Percentiles rank a stretch among this genome's conserved stretches.
Conservation (phyloP, 441 rosid genomes). For the Euphorbia celastroides region DNA sequence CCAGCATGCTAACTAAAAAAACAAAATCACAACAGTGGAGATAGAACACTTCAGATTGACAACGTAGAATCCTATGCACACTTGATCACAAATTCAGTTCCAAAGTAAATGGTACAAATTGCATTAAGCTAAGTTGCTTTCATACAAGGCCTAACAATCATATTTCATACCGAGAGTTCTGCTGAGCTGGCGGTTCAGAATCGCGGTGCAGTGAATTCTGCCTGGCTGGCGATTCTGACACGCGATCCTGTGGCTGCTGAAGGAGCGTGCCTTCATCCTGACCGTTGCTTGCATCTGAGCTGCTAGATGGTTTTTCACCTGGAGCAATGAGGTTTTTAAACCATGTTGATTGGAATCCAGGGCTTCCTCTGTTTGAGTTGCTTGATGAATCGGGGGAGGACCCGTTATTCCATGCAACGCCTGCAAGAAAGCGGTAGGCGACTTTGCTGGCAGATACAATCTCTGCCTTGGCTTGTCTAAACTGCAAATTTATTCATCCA, state of each 20-base stretch:
- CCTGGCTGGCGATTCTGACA: slow-evolving; percentile 12
- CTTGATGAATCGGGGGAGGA: slow-evolving; percentile 40
- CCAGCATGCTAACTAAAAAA: no score
- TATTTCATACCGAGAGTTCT: slow-evolving; percentile 24
- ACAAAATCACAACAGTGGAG: not conserved
- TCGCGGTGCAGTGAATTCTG: slow-evolving; percentile 21
- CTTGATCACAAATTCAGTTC: slow-evolving; percentile 7
- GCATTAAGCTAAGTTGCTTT: not conserved
- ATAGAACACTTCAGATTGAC: slow-evolving; percentile 8
- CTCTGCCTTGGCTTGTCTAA: slow-evolving; percentile 96
- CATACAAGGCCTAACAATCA: slow-evolving; percentile 19
- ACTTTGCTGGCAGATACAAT: slow-evolving; percentile 92
- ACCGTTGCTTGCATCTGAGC: slow-evolving; percentile 38
- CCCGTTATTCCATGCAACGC: slow-evolving; percentile 47
- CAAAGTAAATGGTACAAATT: slow-evolving; percentile 15
- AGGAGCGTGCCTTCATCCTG: slow-evolving; percentile 21
- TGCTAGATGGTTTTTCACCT: slow-evolving; percentile 75
- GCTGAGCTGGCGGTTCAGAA: slow-evolving; percentile 15
- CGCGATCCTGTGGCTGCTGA: slow-evolving; percentile 23
- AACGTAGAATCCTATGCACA: not conserved
- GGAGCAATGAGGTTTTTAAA: slow-evolving; percentile 61
- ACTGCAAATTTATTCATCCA: slow-evolving; percentile 42
- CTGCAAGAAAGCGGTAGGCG: slow-evolving; percentile 78
- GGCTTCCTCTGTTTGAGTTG: slow-evolving; percentile 52
- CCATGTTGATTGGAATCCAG: slow-evolving; percentile 71